Evolutionary conservation across 306 rosid species (phyloP), one percentile per base, ranked within the genome.

Genomic region (Aeschynomene evenia): DNA sequence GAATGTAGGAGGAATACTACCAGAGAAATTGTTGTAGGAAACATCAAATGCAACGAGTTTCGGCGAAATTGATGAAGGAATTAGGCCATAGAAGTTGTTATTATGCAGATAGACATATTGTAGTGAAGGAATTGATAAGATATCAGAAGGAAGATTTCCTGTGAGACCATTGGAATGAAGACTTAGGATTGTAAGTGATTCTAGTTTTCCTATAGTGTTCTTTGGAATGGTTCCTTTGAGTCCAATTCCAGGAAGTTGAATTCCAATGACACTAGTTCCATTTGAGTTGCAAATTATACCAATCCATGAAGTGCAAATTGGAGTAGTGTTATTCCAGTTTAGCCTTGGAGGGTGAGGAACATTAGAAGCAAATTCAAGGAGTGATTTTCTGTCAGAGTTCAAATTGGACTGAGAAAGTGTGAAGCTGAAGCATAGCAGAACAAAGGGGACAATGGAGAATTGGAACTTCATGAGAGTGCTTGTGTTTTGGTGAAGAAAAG

Each of bases 21-120:
- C 88, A 16, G 89, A 84, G 54, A 89, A 81, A 68, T 77, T 80
- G 82, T 89, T 89, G 18, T 23, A 86, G 54, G 96, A 89, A 67
- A 86, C 22, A 59, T 89, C 96, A 13, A 89, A 66, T 23, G 77
- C 85, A 50, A 74, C 45, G 31, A 89, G 82, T 51, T 74, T 79
- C 24, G 76, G 76, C 7, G 91, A 81, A 59, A 86, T 45, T 39
- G 75, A 73, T 15, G 81, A 59, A 73, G 96, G 91, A 54, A 89
- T 53, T 21, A 2, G 40, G 9, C 89, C 86, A 6, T 89, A 80
- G 84, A 89, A 86, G 69, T 84, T 89, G 34, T 89, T 89, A 21
- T 84, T 55, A 22, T 84, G 89, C 56, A 89, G 85, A 74, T 73
- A 70, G 10, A 82, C 80, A 79, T 49, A 79, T 60, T 79, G 83